Evolutionary conservation across 441 rosid genomes (phyloP).

Genomic region (Arabidopsis lyrata): DNA sequence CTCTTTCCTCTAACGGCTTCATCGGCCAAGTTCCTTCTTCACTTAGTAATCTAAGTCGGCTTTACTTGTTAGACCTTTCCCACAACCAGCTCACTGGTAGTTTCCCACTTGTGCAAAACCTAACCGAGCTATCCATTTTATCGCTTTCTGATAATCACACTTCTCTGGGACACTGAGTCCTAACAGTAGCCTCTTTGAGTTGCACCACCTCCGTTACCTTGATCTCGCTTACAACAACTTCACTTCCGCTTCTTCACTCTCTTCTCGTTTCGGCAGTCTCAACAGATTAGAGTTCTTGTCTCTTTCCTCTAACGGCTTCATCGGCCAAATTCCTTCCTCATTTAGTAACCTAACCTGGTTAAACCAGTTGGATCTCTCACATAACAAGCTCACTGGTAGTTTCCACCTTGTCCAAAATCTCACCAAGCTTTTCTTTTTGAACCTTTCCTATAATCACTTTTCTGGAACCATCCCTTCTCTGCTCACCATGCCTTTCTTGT

Average conservation of each 20-base stretch:
- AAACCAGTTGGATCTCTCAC: not conserved
- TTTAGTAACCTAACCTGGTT: conserved; percentile 6
- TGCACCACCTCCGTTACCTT: conserved; percentile 22
- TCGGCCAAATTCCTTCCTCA: conserved; percentile 28
- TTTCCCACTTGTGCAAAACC: not conserved
- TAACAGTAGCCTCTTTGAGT: conserved; percentile 19
- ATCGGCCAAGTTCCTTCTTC: conserved; percentile 16
- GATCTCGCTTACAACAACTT: conserved; percentile 16
- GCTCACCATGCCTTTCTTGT: not conserved
- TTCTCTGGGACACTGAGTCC: conserved; percentile 7
- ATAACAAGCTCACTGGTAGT: conserved; percentile 3
- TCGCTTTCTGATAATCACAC: not conserved
- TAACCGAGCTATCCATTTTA: not conserved
- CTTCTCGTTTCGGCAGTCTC: not conserved
- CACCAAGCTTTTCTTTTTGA: conserved; percentile 1
- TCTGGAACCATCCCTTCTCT: not conserved
- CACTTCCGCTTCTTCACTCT: not conserved
- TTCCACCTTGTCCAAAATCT: conserved; percentile 4
- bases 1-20: conserved; percentile 34
- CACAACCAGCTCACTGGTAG: conserved; percentile 12
- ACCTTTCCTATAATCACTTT: not conserved
- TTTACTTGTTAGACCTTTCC: not conserved
- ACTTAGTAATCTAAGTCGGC: conserved; percentile 7
- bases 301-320: conserved; percentile 23
- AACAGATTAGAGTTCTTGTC: conserved; percentile 24